Percentiles rank a stretch among this genome's conserved stretches.
phyloP scores from a whole-genome alignment of 2,329 filamentous ascomycete genomes.

The Dothideomycetidae sp. region DNA sequence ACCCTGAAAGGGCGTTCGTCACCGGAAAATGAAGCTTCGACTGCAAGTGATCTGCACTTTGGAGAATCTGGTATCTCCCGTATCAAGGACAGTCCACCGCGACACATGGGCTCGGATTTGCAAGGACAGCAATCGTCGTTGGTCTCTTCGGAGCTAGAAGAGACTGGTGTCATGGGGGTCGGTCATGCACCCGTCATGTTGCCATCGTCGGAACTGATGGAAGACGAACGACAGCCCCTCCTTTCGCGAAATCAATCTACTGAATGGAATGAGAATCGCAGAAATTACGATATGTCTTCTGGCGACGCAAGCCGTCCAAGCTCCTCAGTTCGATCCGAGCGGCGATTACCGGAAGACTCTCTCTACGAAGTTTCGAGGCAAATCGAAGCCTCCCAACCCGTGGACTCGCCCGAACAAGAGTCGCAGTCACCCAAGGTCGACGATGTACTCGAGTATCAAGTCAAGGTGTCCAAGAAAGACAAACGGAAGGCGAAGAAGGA shows the following conservation, averaged over 20 bases:
- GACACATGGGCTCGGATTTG: slow-evolving; percentile 3
- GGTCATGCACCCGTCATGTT: slow-evolving; percentile 3
- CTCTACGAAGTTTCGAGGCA: too few species aligned
- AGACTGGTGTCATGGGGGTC: slow-evolving; percentile 6
- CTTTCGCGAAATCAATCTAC: slow-evolving; percentile 4
- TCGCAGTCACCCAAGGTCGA: too few species aligned
- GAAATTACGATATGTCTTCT: neutral
- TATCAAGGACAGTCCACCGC: slow-evolving; percentile 6
- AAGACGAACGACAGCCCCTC: slow-evolving; percentile 5
- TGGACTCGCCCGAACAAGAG: too few species aligned
- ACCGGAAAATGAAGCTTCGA: neutral
- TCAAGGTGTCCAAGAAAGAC: slow-evolving; percentile 9
- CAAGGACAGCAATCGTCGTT: slow-evolving; percentile 7
- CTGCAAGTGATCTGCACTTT: neutral
- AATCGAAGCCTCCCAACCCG: too few species aligned
- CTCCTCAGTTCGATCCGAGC: neutral
- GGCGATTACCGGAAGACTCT: neutral
- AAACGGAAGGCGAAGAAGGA: slow-evolving; percentile 10
- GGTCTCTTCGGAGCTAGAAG: slow-evolving; percentile 6
- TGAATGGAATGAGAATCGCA: neutral
- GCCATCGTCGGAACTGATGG: slow-evolving; percentile 4
- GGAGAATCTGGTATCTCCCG: slow-evolving; percentile 5
- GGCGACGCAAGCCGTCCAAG: neutral
- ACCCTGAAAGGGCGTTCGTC: too few species aligned
- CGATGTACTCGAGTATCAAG: too few species aligned